A percentile compares a stretch with the other conserved stretches of the same genome.
Conservation (phyloP, 2,329 filamentous ascomycete species). For the Aspergillus sojae region DNA sequence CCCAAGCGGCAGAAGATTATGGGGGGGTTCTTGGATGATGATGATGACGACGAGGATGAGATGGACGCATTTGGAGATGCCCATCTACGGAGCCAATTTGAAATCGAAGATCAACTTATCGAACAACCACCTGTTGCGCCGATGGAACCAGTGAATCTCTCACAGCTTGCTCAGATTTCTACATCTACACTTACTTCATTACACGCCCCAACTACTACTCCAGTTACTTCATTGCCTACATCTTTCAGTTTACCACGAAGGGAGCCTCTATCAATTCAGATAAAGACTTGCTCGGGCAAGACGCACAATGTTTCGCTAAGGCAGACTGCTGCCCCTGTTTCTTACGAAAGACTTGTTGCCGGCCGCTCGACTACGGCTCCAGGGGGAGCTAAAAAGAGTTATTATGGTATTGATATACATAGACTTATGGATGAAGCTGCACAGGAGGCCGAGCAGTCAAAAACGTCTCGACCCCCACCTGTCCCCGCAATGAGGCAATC, state of each 20-base stretch:
- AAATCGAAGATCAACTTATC: conserved; percentile 28
- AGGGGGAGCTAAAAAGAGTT: conserved; percentile 64
- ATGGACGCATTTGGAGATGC: conserved; percentile 32
- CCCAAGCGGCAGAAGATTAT: conserved; percentile 45
- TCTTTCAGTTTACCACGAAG: conserved; percentile 18
- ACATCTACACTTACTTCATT: conserved; percentile 6
- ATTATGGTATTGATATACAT: conserved; percentile 93
- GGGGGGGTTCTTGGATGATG: conserved; percentile 47
- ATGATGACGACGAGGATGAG: conserved; percentile 44
- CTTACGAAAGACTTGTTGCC: conserved; percentile 59
- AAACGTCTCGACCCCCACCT: conserved; percentile 22
- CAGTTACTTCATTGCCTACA: conserved; percentile 4
- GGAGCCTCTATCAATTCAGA: conserved; percentile 29
- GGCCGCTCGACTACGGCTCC: conserved; percentile 53
- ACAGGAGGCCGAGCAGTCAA: conserved; percentile 55
- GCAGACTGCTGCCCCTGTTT: conserved; percentile 35
- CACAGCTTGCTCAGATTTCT: conserved; percentile 5
- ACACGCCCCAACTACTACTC: conserved; percentile 11
- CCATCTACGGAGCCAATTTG: conserved; percentile 33
- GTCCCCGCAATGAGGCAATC: conserved; percentile 31
- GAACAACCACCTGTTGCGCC: conserved; percentile 20
- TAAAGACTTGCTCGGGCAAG: conserved; percentile 54
- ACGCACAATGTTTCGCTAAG: conserved; percentile 47
- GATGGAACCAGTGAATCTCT: conserved; percentile 17
- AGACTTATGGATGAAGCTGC: conserved; percentile 72